These are phyloP conservation scores for Pestalotiopsis sp. DNA, from an alignment of 2,329 filamentous ascomycete species.

Conservation along the genomic window DNA sequence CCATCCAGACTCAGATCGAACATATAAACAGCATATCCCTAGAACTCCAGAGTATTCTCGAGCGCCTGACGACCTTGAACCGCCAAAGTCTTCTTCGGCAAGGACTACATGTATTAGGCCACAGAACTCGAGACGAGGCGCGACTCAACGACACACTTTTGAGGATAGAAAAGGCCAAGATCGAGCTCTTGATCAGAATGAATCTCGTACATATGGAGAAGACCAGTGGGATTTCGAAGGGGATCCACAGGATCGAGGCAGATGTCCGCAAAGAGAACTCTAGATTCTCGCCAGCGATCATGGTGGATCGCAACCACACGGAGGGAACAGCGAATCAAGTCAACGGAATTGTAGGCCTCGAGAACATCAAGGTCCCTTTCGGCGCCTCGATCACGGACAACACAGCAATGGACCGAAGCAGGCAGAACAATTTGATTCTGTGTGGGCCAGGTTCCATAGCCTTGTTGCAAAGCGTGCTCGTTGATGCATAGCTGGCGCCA, in stretches of 20 bases:
- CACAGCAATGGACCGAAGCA: neutral
- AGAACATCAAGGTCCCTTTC: neutral
- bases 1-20: slow-evolving; percentile 4
- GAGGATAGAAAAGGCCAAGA: neutral
- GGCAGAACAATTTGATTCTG: slow-evolving; percentile 1
- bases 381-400: neutral
- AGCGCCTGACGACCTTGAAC: neutral
- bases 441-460: neutral
- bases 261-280: neutral
- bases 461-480: neutral
- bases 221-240: neutral
- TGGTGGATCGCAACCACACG: neutral
- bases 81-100: neutral
- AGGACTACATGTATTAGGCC: neutral
- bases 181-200: slow-evolving; percentile 1
- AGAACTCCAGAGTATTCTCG: neutral
- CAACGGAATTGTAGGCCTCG: neutral
- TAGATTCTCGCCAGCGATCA: neutral
- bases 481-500: neutral
- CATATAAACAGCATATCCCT: neutral
- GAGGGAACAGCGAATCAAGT: neutral
- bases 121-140: slow-evolving; percentile 3
- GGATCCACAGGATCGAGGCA: neutral
- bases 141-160: neutral
- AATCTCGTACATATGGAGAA: neutral